Conservation (phyloP, 371 early-diverging fungal genomes). For the Mycotypha africana region DNA sequence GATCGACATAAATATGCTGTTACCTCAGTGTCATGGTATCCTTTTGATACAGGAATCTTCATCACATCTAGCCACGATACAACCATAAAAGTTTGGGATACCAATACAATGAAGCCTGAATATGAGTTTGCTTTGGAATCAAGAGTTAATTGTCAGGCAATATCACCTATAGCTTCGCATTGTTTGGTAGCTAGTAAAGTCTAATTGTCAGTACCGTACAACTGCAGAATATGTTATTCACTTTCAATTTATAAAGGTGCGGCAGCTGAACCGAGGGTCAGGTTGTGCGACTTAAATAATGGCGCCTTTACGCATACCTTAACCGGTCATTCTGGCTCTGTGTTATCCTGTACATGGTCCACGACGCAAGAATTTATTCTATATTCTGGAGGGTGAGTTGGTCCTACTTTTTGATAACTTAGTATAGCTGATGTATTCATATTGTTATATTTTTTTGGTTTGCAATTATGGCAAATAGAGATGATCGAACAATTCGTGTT, state of each 20-base stretch:
- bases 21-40: slow-evolving; percentile 79
- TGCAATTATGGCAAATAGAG: slow-evolving; percentile 20
- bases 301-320: slow-evolving; percentile 75
- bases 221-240: neutral
- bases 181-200: slow-evolving; percentile 73
- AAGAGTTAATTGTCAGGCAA: slow-evolving; percentile 62
- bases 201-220: neutral
- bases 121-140: slow-evolving; percentile 49
- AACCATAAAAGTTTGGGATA: slow-evolving; percentile 84
- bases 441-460: neutral
- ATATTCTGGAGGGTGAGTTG: slow-evolving; percentile 74
- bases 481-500: slow-evolving; percentile 59
- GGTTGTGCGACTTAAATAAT: slow-evolving; percentile 75
- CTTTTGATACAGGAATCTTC: slow-evolving; percentile 83
- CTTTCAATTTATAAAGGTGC: slow-evolving; percentile 36
- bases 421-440: too few relatives aligned
- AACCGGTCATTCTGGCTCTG: slow-evolving; percentile 67
- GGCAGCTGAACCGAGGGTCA: slow-evolving; percentile 62
- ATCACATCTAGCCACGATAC: slow-evolving; percentile 78
- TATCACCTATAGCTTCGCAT: slow-evolving; percentile 71
- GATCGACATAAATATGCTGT: slow-evolving; percentile 62
- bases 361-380: slow-evolving; percentile 69
- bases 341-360: slow-evolving; percentile 77
- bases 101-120: slow-evolving; percentile 54
- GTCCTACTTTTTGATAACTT: too few relatives aligned